Evolutionary conservation across 345 rosid genomes (phyloP), one percentile per base, ranked within the genome.

Genomic region (Garcia nutans): DNA sequence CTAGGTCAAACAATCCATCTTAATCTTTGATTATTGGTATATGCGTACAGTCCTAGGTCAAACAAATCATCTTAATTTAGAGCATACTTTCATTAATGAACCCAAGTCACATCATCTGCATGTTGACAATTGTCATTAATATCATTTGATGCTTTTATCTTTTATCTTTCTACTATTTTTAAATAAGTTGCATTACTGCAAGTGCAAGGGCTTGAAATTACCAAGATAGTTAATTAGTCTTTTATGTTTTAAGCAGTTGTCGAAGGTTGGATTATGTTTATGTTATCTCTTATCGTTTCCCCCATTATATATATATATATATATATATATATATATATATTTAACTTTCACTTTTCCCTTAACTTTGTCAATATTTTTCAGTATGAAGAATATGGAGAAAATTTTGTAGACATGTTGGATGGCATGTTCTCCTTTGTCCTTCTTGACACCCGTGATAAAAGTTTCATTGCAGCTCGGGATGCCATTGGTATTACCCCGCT

Each of bases 391-490:
- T 82, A 89, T 80, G 97, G 93, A 66, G 94, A 92, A 80, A 86
- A 85, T 59, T 92, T 90, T 78, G 86, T 90, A 60, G 74, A 78
- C 82, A 90, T 88, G 94, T 79, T 92, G 84, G 93, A 92, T 72
- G 97, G 94, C 69, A 90, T 92, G 97, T 92, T 92, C 88, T 89
- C 94, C 59, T 92, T 92, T 80, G 97, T 92, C 54, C 90, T 92
- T 68, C 93, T 90, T 63, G 90, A 92, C 75, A 87, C 93, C 10
- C 88, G 85, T 65, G 89, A 89, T 85, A 90, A 87, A 82, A 90
- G 91, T 80, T 92, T 85, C 82, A 86, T 89, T 79, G 97, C 92
- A 70, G 94, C 91, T 59, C 85, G 94, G 70, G 97, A 92, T 82
- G 90, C 92, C 68, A 83, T 92, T 78, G 94, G 97, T 71, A 82